Conservation (phyloP, 2,329 filamentous ascomycete genomes). For the Phoma herbarum region DNA sequence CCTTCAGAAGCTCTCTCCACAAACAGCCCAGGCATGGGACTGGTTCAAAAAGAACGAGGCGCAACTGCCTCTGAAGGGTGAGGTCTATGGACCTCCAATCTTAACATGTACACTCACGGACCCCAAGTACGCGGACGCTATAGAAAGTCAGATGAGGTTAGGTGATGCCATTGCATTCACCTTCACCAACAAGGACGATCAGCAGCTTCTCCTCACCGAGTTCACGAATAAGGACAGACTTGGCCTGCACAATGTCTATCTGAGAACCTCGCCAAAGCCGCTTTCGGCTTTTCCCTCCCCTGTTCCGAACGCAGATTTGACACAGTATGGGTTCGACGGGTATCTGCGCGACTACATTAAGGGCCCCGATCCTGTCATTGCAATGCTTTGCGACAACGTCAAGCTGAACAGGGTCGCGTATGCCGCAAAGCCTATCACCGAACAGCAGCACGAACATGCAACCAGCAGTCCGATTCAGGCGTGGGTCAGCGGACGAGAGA, state of each 20-base stretch:
- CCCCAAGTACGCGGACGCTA: constrained; percentile 67
- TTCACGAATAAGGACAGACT: constrained; percentile 64
- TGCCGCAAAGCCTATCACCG: constrained; percentile 67
- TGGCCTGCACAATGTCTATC: constrained; percentile 73
- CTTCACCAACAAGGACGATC: constrained; percentile 77
- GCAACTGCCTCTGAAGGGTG: constrained; percentile 69
- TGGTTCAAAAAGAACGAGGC: constrained; percentile 80
- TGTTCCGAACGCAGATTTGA: constrained; percentile 64
- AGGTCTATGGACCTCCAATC: constrained; percentile 82
- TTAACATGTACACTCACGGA: constrained; percentile 83
- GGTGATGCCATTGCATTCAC: constrained; percentile 72
- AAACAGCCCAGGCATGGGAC: constrained; percentile 76
- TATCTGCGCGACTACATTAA: constrained; percentile 81
- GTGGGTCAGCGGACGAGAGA: constrained; percentile 74
- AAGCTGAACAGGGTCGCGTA: constrained; percentile 75
- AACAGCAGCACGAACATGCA: constrained; percentile 74
- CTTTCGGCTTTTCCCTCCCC: constrained; percentile 66
- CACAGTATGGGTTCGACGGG: constrained; percentile 73
- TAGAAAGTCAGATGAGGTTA: constrained; percentile 65
- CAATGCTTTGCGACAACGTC: constrained; percentile 83
- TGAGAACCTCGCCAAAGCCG: constrained; percentile 68
- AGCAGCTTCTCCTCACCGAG: constrained; percentile 72
- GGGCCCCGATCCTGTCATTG: constrained; percentile 83
- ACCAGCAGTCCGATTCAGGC: constrained; percentile 65
- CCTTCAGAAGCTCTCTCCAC: constrained; percentile 67